These are phyloP conservation scores for Anastatica hierochuntica DNA, from an alignment of 345 rosid species.

Conservation along the genomic window DNA sequence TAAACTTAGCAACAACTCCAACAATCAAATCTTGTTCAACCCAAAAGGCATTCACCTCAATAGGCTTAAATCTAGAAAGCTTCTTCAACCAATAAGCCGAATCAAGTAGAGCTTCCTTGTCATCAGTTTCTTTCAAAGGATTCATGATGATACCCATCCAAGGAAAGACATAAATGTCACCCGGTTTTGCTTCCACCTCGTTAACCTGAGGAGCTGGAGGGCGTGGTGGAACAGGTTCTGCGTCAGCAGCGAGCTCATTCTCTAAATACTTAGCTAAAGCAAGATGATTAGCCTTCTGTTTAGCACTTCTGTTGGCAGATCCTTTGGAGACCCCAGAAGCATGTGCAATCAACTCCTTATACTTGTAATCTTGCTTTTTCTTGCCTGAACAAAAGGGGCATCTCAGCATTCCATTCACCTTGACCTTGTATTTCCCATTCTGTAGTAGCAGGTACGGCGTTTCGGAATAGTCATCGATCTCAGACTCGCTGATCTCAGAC, in stretches of 20 bases:
- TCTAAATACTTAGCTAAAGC: conserved; percentile 66
- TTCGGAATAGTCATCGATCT: conserved; percentile 44
- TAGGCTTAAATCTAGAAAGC: conserved; percentile 52
- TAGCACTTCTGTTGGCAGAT: conserved; percentile 57
- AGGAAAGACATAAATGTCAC: conserved; percentile 60
- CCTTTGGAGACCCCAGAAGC: conserved; percentile 78
- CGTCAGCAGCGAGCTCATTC: conserved; percentile 46
- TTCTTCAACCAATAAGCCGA: conserved; percentile 43
- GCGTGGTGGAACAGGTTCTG: conserved; percentile 26
- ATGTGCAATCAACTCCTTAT: conserved; percentile 69
- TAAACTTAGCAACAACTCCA: conserved; percentile 50
- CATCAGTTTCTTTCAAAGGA: conserved; percentile 25
- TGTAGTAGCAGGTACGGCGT: conserved; percentile 44
- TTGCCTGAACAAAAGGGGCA: conserved; percentile 85
- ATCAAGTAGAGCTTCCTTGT: conserved; percentile 26
- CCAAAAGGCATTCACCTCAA: conserved; percentile 41
- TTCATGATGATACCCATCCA: conserved; percentile 73
- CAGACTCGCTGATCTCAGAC: conserved; percentile 75
- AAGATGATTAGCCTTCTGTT: conserved; percentile 74
- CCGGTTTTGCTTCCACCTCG: conserved; percentile 18
- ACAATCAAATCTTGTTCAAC: conserved; percentile 28
- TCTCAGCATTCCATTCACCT: conserved; percentile 50
- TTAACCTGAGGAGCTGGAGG: conserved; percentile 4
- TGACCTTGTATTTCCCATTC: conserved; percentile 48
- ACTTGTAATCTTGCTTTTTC: conserved; percentile 80